Evolutionary conservation across 2,329 filamentous ascomycete species (phyloP), one percentile per base, ranked within the genome.

Genomic region (Alternaria sp.): DNA sequence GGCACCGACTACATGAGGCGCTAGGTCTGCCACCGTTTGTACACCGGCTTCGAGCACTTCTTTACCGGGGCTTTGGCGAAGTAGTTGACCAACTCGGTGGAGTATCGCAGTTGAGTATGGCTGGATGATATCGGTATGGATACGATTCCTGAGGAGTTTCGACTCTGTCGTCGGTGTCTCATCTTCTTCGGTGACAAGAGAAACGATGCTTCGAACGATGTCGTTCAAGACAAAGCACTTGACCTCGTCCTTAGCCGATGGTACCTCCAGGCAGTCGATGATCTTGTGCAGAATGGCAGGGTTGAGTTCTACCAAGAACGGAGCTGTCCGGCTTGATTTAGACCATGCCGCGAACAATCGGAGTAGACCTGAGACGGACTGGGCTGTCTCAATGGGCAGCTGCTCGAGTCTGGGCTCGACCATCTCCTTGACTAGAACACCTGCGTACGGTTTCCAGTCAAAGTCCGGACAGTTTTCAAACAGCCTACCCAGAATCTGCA

Each of bases 311-410:
- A 90, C 87, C 8, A 99, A 84, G 71, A 96, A 92, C 7, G 89
- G 75, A 1, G 90, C 89, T 1, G 89, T 90, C 64, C 85, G 86
- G 0, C 88, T 84, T 21, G 90, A 86, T 61, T 87, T 86, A 4
- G 93, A 90, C 92, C 95, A 97, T 2, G 91, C 91, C 4, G 88
- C 89, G 66, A 99, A 89, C 6, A 99, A 84, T 66, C 90, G 90
- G 65, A 97, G 86, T 44, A 93, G 87, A 15, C 90, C 92, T 3
- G 96, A 98, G 8, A 97, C 85, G 13, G 93, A 93, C 76, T 99
- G 94, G 0, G 93, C 91, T 46, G 93, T 97, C 81, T 99, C 96
- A 6, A 87, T 84, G 0, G 93, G 88, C 57, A 99, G 87, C 61
- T 91, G 92, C 3, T 90, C 87, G 17, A 98, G 83, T 68, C 93